A percentile compares a stretch with the other conserved stretches of the same genome.
Conservation (phyloP, 202 grass and related monocot genomes). For the Thinopyrum obtusiflorum region DNA sequence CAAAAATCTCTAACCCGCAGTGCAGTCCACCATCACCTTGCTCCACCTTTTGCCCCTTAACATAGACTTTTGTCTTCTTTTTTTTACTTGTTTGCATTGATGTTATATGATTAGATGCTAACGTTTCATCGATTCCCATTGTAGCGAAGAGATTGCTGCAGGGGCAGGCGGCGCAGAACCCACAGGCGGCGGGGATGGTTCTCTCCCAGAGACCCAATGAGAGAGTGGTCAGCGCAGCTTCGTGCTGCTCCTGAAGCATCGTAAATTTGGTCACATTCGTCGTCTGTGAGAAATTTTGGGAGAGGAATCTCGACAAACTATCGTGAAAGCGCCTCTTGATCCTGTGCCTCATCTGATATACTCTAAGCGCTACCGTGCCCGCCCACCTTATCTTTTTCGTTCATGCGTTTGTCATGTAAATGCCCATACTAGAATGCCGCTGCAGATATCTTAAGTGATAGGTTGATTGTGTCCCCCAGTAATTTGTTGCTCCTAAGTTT, state of each 20-base stretch:
- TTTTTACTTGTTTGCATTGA: background rate
- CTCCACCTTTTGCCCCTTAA: background rate
- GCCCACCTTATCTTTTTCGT: background rate
- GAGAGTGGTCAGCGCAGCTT: constrained; percentile 66
- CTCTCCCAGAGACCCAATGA: constrained; percentile 59
- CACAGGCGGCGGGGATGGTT: constrained; percentile 71
- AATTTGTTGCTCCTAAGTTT: background rate
- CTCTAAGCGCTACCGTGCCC: background rate
- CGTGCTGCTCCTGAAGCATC: constrained; percentile 76
- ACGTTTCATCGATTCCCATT: constrained; percentile 19
- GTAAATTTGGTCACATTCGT: background rate
- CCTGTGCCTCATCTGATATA: constrained; percentile 26
- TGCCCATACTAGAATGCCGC: constrained; percentile 37
- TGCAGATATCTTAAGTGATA: constrained; percentile 13
- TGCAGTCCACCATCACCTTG: background rate
- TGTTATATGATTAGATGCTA: constrained; percentile 1
- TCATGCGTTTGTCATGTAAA: constrained; percentile 36
- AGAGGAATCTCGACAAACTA: constrained; percentile 10
- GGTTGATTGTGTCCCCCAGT: background rate
- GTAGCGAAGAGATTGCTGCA: constrained; percentile 80
- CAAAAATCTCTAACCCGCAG: background rate
- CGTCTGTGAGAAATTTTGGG: constrained; percentile 23
- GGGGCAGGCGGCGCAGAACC: constrained; percentile 68
- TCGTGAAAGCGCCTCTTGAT: background rate
- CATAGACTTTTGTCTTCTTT: background rate